A percentile compares a stretch with the other conserved stretches of the same genome.
These are phyloP conservation scores for Cytospora paraplurivora DNA, from an alignment of 2,329 filamentous ascomycete species.

Conservation along the genomic window DNA sequence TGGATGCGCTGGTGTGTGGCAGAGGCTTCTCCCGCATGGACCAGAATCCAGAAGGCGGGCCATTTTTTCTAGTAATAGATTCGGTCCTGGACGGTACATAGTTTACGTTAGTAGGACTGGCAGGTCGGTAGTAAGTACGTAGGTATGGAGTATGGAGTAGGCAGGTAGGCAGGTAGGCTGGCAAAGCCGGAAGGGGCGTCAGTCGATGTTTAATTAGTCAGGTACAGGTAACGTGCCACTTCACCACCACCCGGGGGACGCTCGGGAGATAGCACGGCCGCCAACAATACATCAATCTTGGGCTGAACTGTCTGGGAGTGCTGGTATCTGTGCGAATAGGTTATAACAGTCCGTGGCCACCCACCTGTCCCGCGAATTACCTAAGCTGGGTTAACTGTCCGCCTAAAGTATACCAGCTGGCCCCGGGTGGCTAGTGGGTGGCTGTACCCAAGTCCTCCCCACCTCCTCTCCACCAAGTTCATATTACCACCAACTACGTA, in stretches of 20 bases:
- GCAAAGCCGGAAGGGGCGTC: background rate
- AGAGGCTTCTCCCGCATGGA: background rate
- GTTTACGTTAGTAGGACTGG: too few species aligned
- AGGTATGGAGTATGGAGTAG: too few species aligned
- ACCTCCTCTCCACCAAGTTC: too few species aligned
- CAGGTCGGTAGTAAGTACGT: too few species aligned
- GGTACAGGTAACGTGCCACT: background rate
- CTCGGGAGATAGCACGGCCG: background rate
- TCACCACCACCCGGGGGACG: background rate
- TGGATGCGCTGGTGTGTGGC: background rate
- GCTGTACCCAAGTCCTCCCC: too few species aligned
- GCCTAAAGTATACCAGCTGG: background rate
- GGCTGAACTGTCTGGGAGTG: background rate
- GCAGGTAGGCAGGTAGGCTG: too few species aligned
- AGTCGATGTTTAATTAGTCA: constrained; percentile 1
- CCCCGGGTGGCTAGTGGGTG: background rate
- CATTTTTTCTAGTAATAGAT: background rate
- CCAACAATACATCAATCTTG: background rate
- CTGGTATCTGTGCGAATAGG: background rate
- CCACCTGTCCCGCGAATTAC: background rate
- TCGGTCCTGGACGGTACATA: too few species aligned
- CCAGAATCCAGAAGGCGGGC: background rate
- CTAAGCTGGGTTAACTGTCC: background rate
- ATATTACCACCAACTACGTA: too few species aligned
- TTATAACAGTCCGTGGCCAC: background rate